A percentile compares a stretch with the other conserved stretches of the same genome.
These are phyloP conservation scores for Vaccinium darrowii DNA, from an alignment of 148 eudicot species.

Conservation along the genomic window DNA sequence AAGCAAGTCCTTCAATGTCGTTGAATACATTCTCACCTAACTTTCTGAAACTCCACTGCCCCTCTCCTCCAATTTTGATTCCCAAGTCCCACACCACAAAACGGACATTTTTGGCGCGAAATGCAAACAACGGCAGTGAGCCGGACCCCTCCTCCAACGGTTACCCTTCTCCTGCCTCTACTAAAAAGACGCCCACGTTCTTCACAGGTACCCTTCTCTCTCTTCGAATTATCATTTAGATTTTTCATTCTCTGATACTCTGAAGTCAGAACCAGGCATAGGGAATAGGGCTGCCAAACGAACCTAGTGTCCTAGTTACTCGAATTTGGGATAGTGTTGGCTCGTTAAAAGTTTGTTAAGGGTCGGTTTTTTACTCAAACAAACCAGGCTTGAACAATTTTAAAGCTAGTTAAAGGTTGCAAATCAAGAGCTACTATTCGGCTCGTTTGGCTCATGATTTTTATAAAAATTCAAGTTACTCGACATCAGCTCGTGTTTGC, in stretches of 20 bases:
- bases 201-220: conserved; percentile 28
- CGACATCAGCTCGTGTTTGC: no score
- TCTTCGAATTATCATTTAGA: neutral
- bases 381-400: no score
- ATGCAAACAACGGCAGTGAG: conserved; percentile 22
- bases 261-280: neutral
- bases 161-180: conserved; percentile 19
- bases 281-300: neutral
- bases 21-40: neutral
- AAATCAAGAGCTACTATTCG: no score
- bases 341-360: no score
- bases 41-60: conserved; percentile 12
- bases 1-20: neutral
- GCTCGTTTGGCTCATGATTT: no score
- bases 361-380: no score
- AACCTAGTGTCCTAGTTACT: no score
- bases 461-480: no score
- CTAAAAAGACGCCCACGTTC: conserved; percentile 10
- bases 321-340: no score
- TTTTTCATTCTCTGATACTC: no score
- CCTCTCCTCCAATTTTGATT: neutral
- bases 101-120: conserved; percentile 22
- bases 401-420: no score
- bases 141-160: conserved; percentile 24
- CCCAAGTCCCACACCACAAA: conserved; percentile 10